These are phyloP conservation scores for Ophiocordyceps camponoti-saundersi DNA, from an alignment of 2,329 filamentous ascomycete genomes.

Conservation along the genomic window DNA sequence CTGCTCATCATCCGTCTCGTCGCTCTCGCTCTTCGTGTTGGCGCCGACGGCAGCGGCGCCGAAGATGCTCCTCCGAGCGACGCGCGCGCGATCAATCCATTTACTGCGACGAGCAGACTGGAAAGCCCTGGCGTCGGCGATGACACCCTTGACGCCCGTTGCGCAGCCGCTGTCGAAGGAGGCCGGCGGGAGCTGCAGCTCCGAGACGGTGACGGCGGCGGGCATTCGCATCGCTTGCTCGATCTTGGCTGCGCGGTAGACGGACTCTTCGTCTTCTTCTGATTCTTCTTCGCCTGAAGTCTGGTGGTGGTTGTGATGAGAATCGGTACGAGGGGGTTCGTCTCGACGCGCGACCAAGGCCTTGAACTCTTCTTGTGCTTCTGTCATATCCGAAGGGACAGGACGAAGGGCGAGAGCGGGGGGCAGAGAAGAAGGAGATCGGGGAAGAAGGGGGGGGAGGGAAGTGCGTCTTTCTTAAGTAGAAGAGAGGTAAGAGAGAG, in stretches of 20 bases:
- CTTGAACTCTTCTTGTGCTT: constrained; percentile 51
- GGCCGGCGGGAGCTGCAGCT: constrained; percentile 42
- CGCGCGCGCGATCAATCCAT: constrained; percentile 33
- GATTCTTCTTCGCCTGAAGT: constrained; percentile 24
- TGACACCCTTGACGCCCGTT: constrained; percentile 75
- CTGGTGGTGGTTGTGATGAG: constrained; percentile 18
- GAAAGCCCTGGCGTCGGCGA: constrained; percentile 66
- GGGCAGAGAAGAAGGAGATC: background rate
- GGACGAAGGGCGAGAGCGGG: too few species aligned
- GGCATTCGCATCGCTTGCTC: constrained; percentile 51
- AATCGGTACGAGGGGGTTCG: too few species aligned
- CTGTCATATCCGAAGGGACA: too few species aligned
- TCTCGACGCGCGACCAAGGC: constrained; percentile 40
- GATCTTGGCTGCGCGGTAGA: constrained; percentile 34
- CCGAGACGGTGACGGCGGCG: constrained; percentile 25
- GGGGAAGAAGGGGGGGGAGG: background rate
- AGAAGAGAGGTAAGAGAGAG: background rate
- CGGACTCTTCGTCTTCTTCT: constrained; percentile 39
- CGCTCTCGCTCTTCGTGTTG: constrained; percentile 25
- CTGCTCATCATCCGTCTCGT: constrained; percentile 29
- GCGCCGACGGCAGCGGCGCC: constrained; percentile 20
- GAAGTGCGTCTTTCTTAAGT: background rate
- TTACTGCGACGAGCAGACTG: constrained; percentile 46
- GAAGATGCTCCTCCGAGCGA: constrained; percentile 37
- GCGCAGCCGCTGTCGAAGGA: constrained; percentile 51